Base-by-base conservation (phyloP, 306 rosid species). In the Gleditsia sinensis region DNA sequence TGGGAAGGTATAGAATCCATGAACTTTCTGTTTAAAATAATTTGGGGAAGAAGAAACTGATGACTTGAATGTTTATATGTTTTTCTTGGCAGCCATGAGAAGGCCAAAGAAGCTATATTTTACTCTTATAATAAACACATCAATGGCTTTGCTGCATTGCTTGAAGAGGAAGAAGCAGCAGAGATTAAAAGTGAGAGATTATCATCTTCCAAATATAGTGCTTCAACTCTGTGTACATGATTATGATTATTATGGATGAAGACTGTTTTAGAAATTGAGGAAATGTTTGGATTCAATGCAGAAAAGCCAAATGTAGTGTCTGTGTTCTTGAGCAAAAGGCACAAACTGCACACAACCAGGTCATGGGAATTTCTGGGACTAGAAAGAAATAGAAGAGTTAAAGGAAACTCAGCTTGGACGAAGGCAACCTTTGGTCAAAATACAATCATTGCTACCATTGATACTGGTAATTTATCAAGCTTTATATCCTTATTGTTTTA, bases 281-380 rank as follows among this genome's bases (percentile, higher is more conserved):
- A n/a, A 43, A 5, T 2, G 4, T 12, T 12, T 43, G 49, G n/a
- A 11, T 43, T 1, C 1, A 12, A 12, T 77, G 62, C 72, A 77
- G 85, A 77, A 10, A 77, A 77, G 1, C 39, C 14, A 9, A 72
- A 59, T 4, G 96, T 92, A 3, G 82, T 88, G 0, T 88, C 96
- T 0, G 86, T 92, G 27, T 90, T 90, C 68, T 67, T 75, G 71
- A 90, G 86, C 84, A 75, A 80, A 71, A 83, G 74, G 72, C 78
- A 84, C 48, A 68, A 83, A 57, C 48, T 87, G 57, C 94, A 85
- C 49, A 82, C 85, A 0, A 92, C 98, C 20, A 90, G 74, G 34
- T 88, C 96, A 37, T 92, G 96, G 96, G 83, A 80, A 39, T 92
- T 92, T 82, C 85, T 82, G 23, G 85, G 85, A 77, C 33, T 71